phyloP scores from a whole-genome alignment of 257 asterid species.

The Solanum etuberosum region DNA sequence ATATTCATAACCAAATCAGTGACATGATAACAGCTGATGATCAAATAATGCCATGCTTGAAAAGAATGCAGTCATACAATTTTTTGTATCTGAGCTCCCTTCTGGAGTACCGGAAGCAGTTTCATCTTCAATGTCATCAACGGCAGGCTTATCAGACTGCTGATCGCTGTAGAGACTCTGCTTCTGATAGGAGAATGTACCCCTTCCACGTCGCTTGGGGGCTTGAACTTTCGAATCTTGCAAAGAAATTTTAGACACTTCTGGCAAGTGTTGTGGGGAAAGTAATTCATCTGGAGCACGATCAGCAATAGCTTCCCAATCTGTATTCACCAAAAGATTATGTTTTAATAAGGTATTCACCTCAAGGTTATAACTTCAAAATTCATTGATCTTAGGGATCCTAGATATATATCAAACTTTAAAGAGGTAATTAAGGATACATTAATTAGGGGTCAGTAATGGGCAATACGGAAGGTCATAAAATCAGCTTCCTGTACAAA shows the following conservation, averaged over 20 bases:
- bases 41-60: not conserved
- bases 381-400: not conserved
- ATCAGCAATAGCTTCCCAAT: slow-evolving; percentile 93
- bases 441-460: not conserved
- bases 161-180: slow-evolving; percentile 74
- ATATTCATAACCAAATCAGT: not conserved
- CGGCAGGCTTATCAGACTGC: slow-evolving; percentile 29
- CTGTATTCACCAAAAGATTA: slow-evolving; percentile 23
- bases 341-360: slow-evolving; percentile 1
- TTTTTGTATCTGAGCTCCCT: slow-evolving; percentile 23
- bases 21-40: not conserved
- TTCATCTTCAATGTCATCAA: slow-evolving; percentile 28
- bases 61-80: slow-evolving; percentile 30
- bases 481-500: not conserved
- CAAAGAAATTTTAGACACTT: slow-evolving; percentile 46
- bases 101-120: slow-evolving; percentile 12
- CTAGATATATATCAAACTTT: not conserved
- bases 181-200: slow-evolving; percentile 56
- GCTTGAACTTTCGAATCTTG: slow-evolving; percentile 38
- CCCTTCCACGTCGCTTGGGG: slow-evolving; percentile 84
- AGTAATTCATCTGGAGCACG: slow-evolving; percentile 71
- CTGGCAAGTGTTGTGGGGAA: slow-evolving; percentile 42
- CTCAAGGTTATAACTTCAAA: not conserved
- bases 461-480: not conserved
- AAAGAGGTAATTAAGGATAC: not conserved